These are phyloP conservation scores for Castanospermum australe DNA, from an alignment of 306 rosid genomes.

Conservation along the genomic window DNA sequence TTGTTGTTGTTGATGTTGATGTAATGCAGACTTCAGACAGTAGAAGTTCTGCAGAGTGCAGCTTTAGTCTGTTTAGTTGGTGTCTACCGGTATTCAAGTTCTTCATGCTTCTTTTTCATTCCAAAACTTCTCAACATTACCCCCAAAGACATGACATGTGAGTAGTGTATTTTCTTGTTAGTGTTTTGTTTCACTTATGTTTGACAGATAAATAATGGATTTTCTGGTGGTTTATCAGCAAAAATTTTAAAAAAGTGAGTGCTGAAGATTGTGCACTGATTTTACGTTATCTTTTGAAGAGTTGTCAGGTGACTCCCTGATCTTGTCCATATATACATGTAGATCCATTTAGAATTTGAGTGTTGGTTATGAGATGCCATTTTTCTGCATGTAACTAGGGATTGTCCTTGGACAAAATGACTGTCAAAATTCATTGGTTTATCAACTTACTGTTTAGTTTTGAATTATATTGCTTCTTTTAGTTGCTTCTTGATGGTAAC, in stretches of 20 bases:
- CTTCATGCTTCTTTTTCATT: constrained; percentile 55
- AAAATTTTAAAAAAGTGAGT: constrained; percentile 43
- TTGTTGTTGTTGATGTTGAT: constrained; percentile 51
- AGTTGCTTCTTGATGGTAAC: constrained; percentile 25
- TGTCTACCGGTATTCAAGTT: constrained; percentile 83
- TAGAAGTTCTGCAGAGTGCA: constrained; percentile 50
- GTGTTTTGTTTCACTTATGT: not conserved
- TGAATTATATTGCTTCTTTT: constrained; percentile 6
- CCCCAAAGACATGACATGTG: constrained; percentile 55
- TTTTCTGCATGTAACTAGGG: not conserved
- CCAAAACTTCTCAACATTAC: constrained; percentile 43
- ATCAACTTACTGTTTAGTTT: not conserved
- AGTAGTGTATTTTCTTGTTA: constrained; percentile 39
- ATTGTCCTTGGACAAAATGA: constrained; percentile 9
- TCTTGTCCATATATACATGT: constrained; percentile 18
- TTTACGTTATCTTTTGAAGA: constrained; percentile 55
- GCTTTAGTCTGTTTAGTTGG: constrained; percentile 55
- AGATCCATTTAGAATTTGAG: constrained; percentile 17
- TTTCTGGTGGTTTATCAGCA: constrained; percentile 49
- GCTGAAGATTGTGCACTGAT: constrained; percentile 59
- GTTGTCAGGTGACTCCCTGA: constrained; percentile 70
- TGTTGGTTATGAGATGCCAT: constrained; percentile 19
- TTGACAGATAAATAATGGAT: constrained; percentile 13
- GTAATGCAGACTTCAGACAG: constrained; percentile 49
- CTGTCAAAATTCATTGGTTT: not conserved